A percentile compares a stretch with the other conserved stretches of the same genome.
These are phyloP conservation scores for Rhodomyrtus tomentosa DNA, from an alignment of 345 rosid species.

Conservation along the genomic window DNA sequence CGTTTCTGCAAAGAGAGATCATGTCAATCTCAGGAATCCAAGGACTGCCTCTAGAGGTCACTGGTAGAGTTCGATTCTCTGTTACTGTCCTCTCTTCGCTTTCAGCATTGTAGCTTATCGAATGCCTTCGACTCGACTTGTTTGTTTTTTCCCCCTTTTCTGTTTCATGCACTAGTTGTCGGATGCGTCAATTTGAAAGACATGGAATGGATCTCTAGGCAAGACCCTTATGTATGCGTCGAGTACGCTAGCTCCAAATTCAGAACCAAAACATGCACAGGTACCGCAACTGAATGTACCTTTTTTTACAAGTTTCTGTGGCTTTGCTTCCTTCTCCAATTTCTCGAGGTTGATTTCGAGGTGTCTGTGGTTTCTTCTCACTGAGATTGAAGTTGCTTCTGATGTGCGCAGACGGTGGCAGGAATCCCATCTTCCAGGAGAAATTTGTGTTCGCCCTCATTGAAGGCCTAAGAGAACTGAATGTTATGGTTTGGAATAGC, in stretches of 20 bases:
- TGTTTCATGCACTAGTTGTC: conserved; percentile 2
- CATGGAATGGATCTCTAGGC: conserved; percentile 13
- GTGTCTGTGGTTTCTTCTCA: neutral
- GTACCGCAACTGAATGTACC: neutral
- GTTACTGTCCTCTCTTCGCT: neutral
- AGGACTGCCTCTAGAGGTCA: conserved; percentile 45
- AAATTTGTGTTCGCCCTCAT: conserved; percentile 59
- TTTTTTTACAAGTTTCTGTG: neutral
- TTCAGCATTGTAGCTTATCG: neutral
- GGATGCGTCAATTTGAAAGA: conserved; percentile 8
- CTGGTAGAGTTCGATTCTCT: conserved; percentile 12
- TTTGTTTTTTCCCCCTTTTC: neutral
- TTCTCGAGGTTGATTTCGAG: neutral
- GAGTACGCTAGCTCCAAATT: conserved; percentile 6
- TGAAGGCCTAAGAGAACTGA: conserved; percentile 69
- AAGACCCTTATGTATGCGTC: conserved; percentile 10
- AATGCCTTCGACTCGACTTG: neutral
- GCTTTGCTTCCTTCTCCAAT: neutral
- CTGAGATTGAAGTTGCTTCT: neutral
- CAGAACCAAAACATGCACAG: conserved; percentile 12
- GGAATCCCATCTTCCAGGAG: conserved; percentile 75
- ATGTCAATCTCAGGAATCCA: conserved; percentile 36
- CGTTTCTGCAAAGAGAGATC: neutral
- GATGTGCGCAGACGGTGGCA: conserved; percentile 56
- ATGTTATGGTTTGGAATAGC: conserved; percentile 62